Base-by-base conservation (phyloP, 352 stramenopile genomes). In the Globisporangium iwayamae region DNA sequence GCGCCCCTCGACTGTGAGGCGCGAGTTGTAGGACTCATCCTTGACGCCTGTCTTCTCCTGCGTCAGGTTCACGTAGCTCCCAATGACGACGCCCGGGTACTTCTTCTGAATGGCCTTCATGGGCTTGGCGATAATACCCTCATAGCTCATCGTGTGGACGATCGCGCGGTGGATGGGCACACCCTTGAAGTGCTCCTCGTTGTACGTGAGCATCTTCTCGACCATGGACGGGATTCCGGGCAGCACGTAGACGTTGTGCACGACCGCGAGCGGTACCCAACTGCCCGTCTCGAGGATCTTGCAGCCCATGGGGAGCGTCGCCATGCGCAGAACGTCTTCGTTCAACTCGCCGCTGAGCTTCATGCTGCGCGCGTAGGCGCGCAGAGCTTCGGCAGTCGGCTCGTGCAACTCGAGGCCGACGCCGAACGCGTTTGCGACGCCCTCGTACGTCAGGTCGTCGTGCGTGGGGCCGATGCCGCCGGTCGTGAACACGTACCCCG, bases 371-470 rank as follows among this genome's bases (percentile, higher is more conserved):
- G 79, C 72, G 57, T 71, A 64, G 56, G 79, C 73, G n/a, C 59
- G 70, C 16, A 94, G 72, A 20, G 67, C 76, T 45, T 87, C 74
- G 8, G 88, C 53, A 10, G 83, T 95, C 4, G 76, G 69, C 67
- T 91, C 66, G 58, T 95, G 84, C 5, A 90, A 63, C 65, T 89
- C 78, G 11, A 95, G 68, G 10, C 78, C 77, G 32, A 68, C 74
- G 32, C 81, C 76, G 69, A 95, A 95, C 13, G 86, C 86, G 36
- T 78, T 78, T 7, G 86, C 86, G 63, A 93, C 81, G 63, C 81
- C 85, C 56, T 93, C 81, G 64, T 96, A 96, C 8, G 87, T 95
- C 69, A 95, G 91, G 67, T 95, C 87, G 69, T 95, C 87, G 58
- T 95, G 87, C 10, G 87, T 95, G 2, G 85, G 87, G 7, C 87